These are phyloP conservation scores for Anisodus acutangulus DNA, from an alignment of 257 asterid genomes.

Conservation along the genomic window DNA sequence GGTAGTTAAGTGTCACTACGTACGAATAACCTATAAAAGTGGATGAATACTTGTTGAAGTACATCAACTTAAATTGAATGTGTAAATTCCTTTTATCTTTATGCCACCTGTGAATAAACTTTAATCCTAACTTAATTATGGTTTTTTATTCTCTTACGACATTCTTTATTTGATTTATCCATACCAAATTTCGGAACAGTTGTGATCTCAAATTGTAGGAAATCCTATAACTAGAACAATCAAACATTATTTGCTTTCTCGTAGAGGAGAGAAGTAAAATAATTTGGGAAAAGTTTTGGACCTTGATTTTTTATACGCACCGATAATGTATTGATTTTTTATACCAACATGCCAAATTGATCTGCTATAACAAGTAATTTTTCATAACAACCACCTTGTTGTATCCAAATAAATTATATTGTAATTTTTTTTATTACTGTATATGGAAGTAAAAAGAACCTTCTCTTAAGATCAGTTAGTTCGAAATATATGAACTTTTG, in stretches of 20 bases:
- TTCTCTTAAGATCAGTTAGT: not conserved
- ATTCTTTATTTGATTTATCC: not conserved
- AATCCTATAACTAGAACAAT: not conserved
- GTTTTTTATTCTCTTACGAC: not conserved
- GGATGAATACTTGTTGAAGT: not conserved
- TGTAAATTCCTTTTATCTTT: not conserved
- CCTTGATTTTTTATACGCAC: not conserved
- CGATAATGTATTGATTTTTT: not conserved
- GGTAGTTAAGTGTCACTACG: not conserved
- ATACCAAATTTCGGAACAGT: not conserved
- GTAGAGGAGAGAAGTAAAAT: not conserved
- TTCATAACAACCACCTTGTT: not conserved
- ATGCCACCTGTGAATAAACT: not conserved
- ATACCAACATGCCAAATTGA: not conserved
- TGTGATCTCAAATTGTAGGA: not conserved
- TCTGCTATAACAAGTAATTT: not conserved
- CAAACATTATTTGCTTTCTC: not conserved
- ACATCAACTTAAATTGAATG: not conserved
- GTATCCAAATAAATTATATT: not conserved
- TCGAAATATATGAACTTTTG: not conserved
- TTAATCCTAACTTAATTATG: not conserved
- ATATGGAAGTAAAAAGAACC: not conserved
- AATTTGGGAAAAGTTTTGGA: not conserved
- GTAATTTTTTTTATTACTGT: not conserved
- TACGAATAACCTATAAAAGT: not conserved